Percentiles rank a stretch among this genome's conserved stretches.
phyloP scores from a whole-genome alignment of 2,329 filamentous ascomycete genomes.

The Aspergillus nomiae region DNA sequence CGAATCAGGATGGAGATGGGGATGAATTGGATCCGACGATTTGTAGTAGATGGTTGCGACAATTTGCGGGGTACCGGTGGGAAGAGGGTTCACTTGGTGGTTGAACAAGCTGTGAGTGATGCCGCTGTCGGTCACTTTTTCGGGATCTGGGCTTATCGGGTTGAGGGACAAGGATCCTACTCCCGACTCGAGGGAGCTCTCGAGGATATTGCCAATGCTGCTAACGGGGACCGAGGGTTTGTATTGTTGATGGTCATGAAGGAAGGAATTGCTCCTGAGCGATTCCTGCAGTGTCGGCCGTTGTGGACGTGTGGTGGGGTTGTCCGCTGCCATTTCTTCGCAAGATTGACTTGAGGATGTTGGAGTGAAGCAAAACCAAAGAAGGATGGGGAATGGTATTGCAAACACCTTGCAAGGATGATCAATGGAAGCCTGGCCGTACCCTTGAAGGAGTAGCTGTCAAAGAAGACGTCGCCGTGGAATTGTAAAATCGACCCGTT shows the following conservation, averaged over 20 bases:
- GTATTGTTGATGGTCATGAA: constrained; percentile 53
- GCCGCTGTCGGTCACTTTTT: constrained; percentile 47
- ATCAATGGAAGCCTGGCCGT: constrained; percentile 13
- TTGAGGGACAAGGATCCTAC: constrained; percentile 32
- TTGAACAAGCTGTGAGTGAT: constrained; percentile 51
- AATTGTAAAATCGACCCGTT: not conserved
- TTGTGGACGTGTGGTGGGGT: constrained; percentile 31
- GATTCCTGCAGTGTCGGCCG: constrained; percentile 48
- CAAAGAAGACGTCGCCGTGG: not conserved
- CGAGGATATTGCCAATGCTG: constrained; percentile 41
- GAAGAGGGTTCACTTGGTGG: constrained; percentile 41
- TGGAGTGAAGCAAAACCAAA: not conserved
- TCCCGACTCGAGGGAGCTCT: constrained; percentile 27
- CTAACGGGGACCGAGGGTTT: constrained; percentile 39
- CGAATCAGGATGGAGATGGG: constrained; percentile 52
- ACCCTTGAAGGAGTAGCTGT: constrained; percentile 9
- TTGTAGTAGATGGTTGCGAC: constrained; percentile 55
- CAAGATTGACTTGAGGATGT: not conserved
- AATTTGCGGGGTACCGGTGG: constrained; percentile 44
- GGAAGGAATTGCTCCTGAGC: constrained; percentile 46
- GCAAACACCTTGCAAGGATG: not conserved
- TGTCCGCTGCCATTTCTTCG: constrained; percentile 33
- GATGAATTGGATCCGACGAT: constrained; percentile 43
- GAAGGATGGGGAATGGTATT: not conserved
- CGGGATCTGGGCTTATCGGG: constrained; percentile 42